Base-by-base conservation (phyloP, 2,329 filamentous ascomycete genomes). In the Penicillium sp. region DNA sequence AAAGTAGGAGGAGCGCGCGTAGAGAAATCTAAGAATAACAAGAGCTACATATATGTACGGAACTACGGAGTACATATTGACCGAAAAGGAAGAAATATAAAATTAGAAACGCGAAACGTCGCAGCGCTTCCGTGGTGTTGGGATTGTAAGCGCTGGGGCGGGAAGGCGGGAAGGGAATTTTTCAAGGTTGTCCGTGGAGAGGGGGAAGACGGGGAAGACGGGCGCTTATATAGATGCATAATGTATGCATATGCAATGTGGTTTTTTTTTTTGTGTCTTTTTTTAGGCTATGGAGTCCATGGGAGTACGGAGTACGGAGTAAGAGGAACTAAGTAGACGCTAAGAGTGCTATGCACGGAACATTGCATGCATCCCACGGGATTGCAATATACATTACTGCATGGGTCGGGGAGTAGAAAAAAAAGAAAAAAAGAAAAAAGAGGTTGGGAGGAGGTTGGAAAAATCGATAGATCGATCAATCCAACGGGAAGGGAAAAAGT, bases 181-280 rank as follows among this genome's bases (percentile, higher is more conserved):
- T 6, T 5, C 23, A 23, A 23, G 23, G 25, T 1, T 25, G 25
- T 5, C 25, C 25, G 6, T 25, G 25, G 25, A 25, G 25, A n/a
- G 38, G 19, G 15, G 19, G 38, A 25, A 6, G 15, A 17, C 6
- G 38, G 40, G 27, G 25, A 19, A 31, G 54, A 56, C 25, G 49
- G 59, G 64, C 64, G 64, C 62, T 65, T 66, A 66, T 65, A 60
- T 61, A 65, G 31, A 37, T 38, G 54, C 60, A 54, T 31, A 13
- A 25, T 51, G 40, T 25, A 48, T 38, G 54, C 60, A 54, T 27
- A 31, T 49, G 40, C 49, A 21, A 40, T 35, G 50, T 37, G 23
- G 21, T 38, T 13, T 31, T 12, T n/a, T n/a, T n/a, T n/a, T n/a
- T n/a, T n/a, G n/a, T 31, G 19, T 38, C 50, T 64, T 59, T 61